Evolutionary conservation across 2,329 filamentous ascomycete species (phyloP), one percentile per base, ranked within the genome.

Genomic region (Cladosporium sp.): DNA sequence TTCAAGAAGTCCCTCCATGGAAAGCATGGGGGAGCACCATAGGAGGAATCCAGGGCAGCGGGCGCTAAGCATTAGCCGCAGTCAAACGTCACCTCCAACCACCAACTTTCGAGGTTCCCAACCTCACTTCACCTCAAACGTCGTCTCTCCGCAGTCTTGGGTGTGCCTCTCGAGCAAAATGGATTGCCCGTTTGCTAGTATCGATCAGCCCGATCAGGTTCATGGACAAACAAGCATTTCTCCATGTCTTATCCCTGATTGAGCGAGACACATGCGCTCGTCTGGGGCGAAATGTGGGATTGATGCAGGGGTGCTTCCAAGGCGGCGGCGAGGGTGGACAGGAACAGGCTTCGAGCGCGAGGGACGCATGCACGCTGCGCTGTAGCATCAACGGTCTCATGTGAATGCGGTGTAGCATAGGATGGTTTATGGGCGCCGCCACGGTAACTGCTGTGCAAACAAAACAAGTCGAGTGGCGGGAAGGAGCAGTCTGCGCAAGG

Each of bases 381-480:
- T 29, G 43, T 36, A 48, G 29, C 32, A 35, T 43, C 33, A 33
- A 38, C 27, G 33, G 43, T 47, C 38, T 48, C 36, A 18, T 33
- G 20, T 27, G 27, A 40, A 48, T 40, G 45, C 45, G 11, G 45
- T 48, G 36, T 8, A 32, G 39, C 36, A 27, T 18, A 15, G 15
- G n/a, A 36, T 40, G 45, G 36, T 48, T 35, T 48, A 35, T 16
- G n/a, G 32, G 45, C 45, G n/a, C 29, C 45, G 45, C 45, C 45
- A 48, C 45, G 38, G n/a, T 48, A 36, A 20, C 13, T 39, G 45
- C 45, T 32, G 36, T 32, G 45, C 45, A 48, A 48, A 48, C 45
- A 35, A 48, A 48, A 48, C 45, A 48, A 48, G 45, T 35, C 29
- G 36, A 40, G 45, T 48, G 45, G 45, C 45, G 36, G 45, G 45